Evolutionary conservation across 345 rosid genomes (phyloP).

Genomic region (Pseudoturritis turrita): DNA sequence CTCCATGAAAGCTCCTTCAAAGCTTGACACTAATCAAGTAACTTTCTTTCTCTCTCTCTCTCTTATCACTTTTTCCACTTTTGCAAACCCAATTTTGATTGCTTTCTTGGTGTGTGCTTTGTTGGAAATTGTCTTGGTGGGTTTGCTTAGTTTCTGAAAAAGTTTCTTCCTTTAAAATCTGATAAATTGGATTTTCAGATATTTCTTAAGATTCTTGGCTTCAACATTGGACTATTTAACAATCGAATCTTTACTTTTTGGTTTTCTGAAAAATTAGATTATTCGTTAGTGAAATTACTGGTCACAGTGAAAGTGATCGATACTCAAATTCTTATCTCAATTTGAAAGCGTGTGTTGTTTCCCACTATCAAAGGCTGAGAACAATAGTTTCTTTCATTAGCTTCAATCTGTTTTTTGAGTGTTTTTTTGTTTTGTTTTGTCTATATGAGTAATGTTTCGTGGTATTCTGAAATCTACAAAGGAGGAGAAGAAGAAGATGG

Average conservation of each 20-base stretch:
- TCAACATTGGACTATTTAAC: conserved; percentile 26
- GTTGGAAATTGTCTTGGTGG: background rate
- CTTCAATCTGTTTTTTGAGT: too few species aligned
- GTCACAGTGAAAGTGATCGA: conserved; percentile 27
- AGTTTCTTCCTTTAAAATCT: conserved; percentile 17
- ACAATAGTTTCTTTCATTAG: conserved; percentile 39
- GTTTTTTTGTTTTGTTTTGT: too few species aligned
- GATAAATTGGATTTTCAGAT: background rate
- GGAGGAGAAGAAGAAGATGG: conserved; percentile 48
- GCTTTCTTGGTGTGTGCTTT: background rate
- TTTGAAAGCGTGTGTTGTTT: conserved; percentile 37
- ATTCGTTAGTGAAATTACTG: conserved; percentile 20
- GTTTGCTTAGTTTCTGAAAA: conserved; percentile 21
- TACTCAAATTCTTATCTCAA: conserved; percentile 46
- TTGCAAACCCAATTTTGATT: conserved; percentile 3
- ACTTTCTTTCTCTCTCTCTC: conserved; percentile 24
- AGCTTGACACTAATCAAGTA: conserved; percentile 46
- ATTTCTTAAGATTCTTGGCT: conserved; percentile 30
- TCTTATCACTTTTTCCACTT: background rate
- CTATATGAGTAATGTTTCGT: conserved; percentile 18
- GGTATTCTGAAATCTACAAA: conserved; percentile 28
- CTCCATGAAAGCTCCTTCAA: conserved; percentile 64
- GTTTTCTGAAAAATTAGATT: background rate
- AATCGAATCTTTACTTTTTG: conserved; percentile 9
- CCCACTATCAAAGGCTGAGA: conserved; percentile 49